These are phyloP conservation scores for Coniferiporia sulphurascens DNA, from an alignment of 1,284 basidiomycete genomes.

Conservation along the genomic window DNA sequence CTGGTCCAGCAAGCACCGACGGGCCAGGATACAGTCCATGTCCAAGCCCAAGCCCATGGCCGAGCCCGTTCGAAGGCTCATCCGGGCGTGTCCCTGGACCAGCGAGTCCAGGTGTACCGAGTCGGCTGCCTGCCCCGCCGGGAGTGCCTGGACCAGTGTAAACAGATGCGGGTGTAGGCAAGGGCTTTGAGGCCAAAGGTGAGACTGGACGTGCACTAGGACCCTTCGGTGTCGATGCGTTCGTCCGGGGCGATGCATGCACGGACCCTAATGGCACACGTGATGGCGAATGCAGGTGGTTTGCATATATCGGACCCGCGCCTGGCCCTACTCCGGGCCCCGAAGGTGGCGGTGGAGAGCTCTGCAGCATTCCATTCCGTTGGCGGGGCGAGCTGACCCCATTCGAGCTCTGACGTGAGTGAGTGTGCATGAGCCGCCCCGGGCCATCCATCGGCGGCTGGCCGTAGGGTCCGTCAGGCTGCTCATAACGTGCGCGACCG, in stretches of 20 bases:
- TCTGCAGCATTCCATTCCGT: conserved; percentile 6
- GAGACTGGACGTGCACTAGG: conserved; percentile 8
- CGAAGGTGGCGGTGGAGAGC: conserved; percentile 3
- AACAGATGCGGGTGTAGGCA: conserved; percentile 1
- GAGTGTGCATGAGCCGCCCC: neutral
- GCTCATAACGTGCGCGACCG: conserved; percentile 3
- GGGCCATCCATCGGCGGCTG: neutral
- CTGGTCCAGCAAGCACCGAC: conserved; percentile 11
- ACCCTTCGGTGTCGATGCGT: conserved; percentile 9
- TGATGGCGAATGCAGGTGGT: conserved; percentile 16
- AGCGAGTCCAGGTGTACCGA: conserved; percentile 18
- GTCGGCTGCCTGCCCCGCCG: conserved; percentile 6
- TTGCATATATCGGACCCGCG: conserved; percentile 1
- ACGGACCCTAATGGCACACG: conserved; percentile 3
- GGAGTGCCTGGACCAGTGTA: neutral
- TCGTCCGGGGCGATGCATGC: conserved; percentile 6
- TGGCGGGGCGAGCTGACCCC: conserved; percentile 7
- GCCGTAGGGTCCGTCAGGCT: neutral
- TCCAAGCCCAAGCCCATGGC: conserved; percentile 1
- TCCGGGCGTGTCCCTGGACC: conserved; percentile 18
- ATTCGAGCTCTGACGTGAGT: conserved; percentile 12
- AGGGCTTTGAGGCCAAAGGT: conserved; percentile 8
- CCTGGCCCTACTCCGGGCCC: conserved; percentile 11
- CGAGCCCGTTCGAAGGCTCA: conserved; percentile 6
- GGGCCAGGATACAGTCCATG: conserved; percentile 1